These are phyloP conservation scores for Pseudopyrenochaeta lycopersici DNA, from an alignment of 2,329 filamentous ascomycete species.

Conservation along the genomic window DNA sequence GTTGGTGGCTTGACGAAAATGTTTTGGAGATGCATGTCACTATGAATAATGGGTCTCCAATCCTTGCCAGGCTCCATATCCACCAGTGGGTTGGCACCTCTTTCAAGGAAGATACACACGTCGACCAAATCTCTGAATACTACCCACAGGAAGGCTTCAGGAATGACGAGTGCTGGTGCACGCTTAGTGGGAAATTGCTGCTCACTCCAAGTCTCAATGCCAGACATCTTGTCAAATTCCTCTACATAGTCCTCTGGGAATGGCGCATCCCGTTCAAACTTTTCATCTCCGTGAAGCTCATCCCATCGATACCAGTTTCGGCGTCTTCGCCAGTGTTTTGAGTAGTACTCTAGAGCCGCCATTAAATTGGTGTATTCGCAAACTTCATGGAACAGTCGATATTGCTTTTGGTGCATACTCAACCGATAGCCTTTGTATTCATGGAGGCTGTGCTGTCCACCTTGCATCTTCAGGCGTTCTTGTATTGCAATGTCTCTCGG, in stretches of 20 bases:
- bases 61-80: background rate
- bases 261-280: too few species aligned
- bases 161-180: background rate
- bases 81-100: background rate
- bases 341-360: constrained; percentile 1
- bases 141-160: constrained; percentile 10
- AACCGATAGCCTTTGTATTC: constrained; percentile 10
- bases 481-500: constrained; percentile 15
- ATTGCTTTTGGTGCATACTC: background rate
- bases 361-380: constrained; percentile 1
- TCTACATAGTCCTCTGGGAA: too few species aligned
- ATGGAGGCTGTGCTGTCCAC: constrained; percentile 5
- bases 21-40: constrained; percentile 3
- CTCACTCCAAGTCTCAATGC: background rate
- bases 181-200: background rate
- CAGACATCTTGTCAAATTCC: background rate
- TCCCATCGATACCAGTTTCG: background rate
- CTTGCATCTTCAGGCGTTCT: background rate
- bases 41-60: constrained; percentile 11
- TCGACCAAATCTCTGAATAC: constrained; percentile 9
- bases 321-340: background rate
- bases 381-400: constrained; percentile 11
- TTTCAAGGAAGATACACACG: constrained; percentile 1
- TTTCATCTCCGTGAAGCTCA: background rate
- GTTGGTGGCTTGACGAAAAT: constrained; percentile 5